These are phyloP conservation scores for Rhodamnia rubescens DNA, from an alignment of 345 rosid genomes.

Conservation along the genomic window DNA sequence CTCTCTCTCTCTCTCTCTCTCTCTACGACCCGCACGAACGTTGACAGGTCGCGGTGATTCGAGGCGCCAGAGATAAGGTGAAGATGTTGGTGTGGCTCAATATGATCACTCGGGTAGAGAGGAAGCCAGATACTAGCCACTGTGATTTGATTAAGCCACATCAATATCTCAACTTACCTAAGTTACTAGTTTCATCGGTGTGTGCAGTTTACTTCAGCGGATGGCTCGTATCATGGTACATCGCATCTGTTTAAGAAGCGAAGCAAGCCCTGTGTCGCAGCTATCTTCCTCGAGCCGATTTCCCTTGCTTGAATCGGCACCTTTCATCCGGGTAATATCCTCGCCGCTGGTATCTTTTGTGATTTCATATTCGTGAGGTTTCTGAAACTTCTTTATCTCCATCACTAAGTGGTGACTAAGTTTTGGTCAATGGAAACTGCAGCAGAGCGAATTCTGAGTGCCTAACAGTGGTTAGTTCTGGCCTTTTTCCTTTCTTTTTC, in stretches of 20 bases:
- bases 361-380: neutral
- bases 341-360: neutral
- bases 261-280: neutral
- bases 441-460: neutral
- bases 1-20: neutral
- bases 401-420: neutral
- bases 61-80: neutral
- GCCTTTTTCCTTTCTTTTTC: too few species aligned
- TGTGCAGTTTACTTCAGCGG: neutral
- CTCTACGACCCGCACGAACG: neutral
- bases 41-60: neutral
- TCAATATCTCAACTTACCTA: constrained; percentile 5
- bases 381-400: neutral
- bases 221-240: neutral
- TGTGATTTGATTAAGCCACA: constrained; percentile 13
- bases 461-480: neutral
- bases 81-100: neutral
- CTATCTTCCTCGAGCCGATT: neutral
- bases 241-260: neutral
- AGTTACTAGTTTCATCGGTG: neutral
- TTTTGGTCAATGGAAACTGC: neutral
- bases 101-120: neutral
- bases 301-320: neutral
- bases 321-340: neutral
- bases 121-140: neutral